Percentiles rank a stretch among this genome's conserved stretches.
phyloP scores from a whole-genome alignment of 176 grass and related monocot genomes.

The Ensete glaucum region DNA sequence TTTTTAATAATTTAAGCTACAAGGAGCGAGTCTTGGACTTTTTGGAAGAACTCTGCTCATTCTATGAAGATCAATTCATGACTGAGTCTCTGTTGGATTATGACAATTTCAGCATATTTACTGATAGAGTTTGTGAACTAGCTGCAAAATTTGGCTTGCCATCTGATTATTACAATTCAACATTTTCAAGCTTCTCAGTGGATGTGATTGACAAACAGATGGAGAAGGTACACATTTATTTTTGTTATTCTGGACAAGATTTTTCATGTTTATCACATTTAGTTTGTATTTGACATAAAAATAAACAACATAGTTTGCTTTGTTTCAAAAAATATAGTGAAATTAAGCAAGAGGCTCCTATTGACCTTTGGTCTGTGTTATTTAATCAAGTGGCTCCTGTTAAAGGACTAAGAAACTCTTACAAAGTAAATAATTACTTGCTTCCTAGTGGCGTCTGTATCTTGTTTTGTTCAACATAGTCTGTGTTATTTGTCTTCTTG shows the following conservation, averaged over 20 bases:
- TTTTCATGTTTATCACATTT: conserved; percentile 15
- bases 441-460: neutral
- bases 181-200: conserved; percentile 52
- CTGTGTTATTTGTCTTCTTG: neutral
- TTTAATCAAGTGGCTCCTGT: neutral
- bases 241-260: conserved; percentile 1
- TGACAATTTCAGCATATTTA: conserved; percentile 34
- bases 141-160: conserved; percentile 57
- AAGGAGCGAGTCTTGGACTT: conserved; percentile 72
- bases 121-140: conserved; percentile 66
- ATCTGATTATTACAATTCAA: conserved; percentile 54
- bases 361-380: too few relatives aligned
- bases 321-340: neutral
- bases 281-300: neutral
- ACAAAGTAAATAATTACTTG: neutral
- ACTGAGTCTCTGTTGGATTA: conserved; percentile 30
- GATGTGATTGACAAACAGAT: conserved; percentile 51
- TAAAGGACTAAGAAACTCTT: neutral
- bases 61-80: conserved; percentile 61
- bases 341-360: neutral
- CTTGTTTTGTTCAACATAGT: neutral
- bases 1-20: conserved; percentile 33
- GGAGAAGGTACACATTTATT: conserved; percentile 54
- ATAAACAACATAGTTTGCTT: neutral
- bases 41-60: conserved; percentile 55